Evolutionary conservation across 176 grass and related monocot genomes (phyloP), one percentile per base, ranked within the genome.

Genomic region (Zoysia japonica): DNA sequence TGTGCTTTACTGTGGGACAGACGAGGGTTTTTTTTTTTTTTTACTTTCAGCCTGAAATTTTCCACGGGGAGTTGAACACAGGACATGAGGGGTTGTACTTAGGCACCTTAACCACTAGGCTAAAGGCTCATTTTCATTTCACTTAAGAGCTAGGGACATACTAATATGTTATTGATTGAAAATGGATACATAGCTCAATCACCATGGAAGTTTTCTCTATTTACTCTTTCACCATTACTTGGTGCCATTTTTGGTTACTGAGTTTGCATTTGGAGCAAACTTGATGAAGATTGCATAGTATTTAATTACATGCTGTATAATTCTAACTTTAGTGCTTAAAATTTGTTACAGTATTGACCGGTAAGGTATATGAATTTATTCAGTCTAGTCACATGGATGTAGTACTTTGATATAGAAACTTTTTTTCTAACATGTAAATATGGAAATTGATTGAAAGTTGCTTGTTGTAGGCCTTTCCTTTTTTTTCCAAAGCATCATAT

Each of bases 101-200:
- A 28, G 28, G 28, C 28, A 28, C 28, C 28, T 28, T 28, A 28
- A 28, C 28, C 28, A 28, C 28, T 28, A 28, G 28, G 28, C 28
- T 28, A 28, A 28, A 28, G 28, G 28, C 28, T 28, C 64, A 37
- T 76, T 36, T 48, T 60, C 1, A 62, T 11, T 65, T 82, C 68
- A 55, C 52, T 72, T 43, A 6, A 59, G 48, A 28, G 28, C 61
- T 83, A 43, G 51, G 62, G 47, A 48, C 46, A 47, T 40, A 10
- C 16, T 81, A 41, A 51, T 42, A 51, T 3, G 53, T 8, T 44
- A 81, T 76, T 59, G 72, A 40, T 47, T 69, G n/a, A 38, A 13
- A 43, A n/a, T 70, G 5, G 19, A 40, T 81, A 67, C 49, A 65
- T 61, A 77, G 44, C n/a, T 87, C 71, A 64, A 40, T 66, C 5